Base-by-base conservation (phyloP, 768 basidiomycete species). In the Boletus vinaceobasis region DNA sequence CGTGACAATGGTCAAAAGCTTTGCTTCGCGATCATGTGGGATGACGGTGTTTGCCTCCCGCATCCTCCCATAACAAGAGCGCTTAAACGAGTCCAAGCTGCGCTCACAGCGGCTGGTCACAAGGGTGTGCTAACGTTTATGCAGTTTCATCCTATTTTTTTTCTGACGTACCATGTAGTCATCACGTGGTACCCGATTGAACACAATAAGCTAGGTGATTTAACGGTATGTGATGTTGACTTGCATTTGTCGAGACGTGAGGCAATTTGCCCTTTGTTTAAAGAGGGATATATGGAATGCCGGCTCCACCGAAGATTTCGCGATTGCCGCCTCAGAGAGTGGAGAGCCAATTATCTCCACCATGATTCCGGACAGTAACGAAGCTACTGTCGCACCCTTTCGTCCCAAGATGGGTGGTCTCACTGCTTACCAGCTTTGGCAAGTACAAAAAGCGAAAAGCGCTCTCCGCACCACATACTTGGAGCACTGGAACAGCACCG, bases 351-450 rank as follows among this genome's bases (percentile, higher is more conserved):
- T 81, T 29, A 73, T 87, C 23, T 55, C 65, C 3, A 79, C 73
- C 21, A 84, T 85, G 81, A 40, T 56, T 35, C 73, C 71, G 9
- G 66, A 73, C 5, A 59, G 57, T 2, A 68, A 68, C 31, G 49
- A 63, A 26, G 31, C 64, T 17, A 62, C 51, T 3, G 43, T 56
- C 35, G 48, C 57, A 52, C 15, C 61, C 17, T 74, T 72, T 55
- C 63, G 66, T n/a, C 66, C 73, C 1, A 52, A 58, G 29, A 54
- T 56, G 5, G 48, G 64, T 17, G 65, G 69, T 10, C 57, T 76
- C 11, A 77, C 79, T 1, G 82, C 86, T 0, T 86, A 81, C 61
- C 73, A 84, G 45, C 75, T 87, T 19, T 92, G 88, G 88, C 81
- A 87, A 61, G 40, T 82, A 8, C 86, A 88, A 26, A 82, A 79